Evolutionary conservation across 2,329 filamentous ascomycete genomes (phyloP).

Genomic region (Aspergillus pseudoviridinutans): DNA sequence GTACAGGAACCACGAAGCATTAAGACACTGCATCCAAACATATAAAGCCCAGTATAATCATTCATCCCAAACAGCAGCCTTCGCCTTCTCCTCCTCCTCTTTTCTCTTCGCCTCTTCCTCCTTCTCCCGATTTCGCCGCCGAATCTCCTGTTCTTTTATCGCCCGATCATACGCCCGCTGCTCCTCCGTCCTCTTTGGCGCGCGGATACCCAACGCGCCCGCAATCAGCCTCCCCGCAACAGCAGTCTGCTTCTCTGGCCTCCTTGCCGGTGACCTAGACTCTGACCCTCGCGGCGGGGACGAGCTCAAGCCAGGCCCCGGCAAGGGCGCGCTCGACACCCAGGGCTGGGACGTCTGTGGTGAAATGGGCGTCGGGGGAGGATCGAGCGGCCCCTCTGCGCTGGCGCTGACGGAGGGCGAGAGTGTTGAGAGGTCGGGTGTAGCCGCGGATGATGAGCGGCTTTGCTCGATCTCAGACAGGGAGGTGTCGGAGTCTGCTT

Average conservation of each 20-base stretch:
- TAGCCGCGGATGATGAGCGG: neutral
- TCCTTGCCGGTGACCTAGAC: slow-evolving; percentile 20
- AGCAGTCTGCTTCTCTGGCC: slow-evolving; percentile 90
- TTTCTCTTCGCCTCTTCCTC: slow-evolving; percentile 60
- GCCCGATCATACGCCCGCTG: slow-evolving; percentile 81
- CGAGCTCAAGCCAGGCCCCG: slow-evolving; percentile 9
- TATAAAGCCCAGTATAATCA: slow-evolving; percentile 22
- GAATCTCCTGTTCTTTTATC: slow-evolving; percentile 78
- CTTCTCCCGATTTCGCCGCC: slow-evolving; percentile 67
- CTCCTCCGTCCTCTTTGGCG: slow-evolving; percentile 79
- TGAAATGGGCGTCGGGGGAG: slow-evolving; percentile 65
- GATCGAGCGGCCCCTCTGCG: slow-evolving; percentile 44
- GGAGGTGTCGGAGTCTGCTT: slow-evolving; percentile 41
- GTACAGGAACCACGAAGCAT: neutral
- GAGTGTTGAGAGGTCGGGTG: slow-evolving; percentile 9
- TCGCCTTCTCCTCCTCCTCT: slow-evolving; percentile 68
- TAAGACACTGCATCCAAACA: neutral
- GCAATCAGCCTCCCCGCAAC: slow-evolving; percentile 88
- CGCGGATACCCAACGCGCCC: slow-evolving; percentile 75
- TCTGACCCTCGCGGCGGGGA: slow-evolving; percentile 14
- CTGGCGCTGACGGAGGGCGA: slow-evolving; percentile 25
- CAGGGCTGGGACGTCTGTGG: slow-evolving; percentile 38
- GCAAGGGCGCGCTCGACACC: slow-evolving; percentile 14
- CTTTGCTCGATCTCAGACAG: neutral
- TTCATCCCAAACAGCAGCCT: slow-evolving; percentile 80